Percentiles rank a stretch among this genome's conserved stretches.
phyloP scores from a whole-genome alignment of 2,329 filamentous ascomycete species.

The Amylocarpus encephaloides region DNA sequence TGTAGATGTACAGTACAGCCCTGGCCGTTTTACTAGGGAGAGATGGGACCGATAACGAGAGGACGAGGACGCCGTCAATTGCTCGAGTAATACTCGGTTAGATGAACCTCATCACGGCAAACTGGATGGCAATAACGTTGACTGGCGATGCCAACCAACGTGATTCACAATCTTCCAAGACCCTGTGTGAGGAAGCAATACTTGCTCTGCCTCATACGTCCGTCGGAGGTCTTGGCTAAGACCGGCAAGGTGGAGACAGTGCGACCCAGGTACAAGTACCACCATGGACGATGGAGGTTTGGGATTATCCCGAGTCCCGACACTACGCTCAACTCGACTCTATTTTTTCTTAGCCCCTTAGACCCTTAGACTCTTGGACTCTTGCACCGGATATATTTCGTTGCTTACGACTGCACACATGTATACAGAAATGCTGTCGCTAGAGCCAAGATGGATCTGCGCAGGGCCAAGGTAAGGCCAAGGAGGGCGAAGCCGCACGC shows the following conservation, averaged over 20 bases:
- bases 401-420: neutral
- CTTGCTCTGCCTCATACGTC: conserved; percentile 6
- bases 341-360: too few relatives aligned
- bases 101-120: neutral
- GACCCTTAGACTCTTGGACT: too few relatives aligned
- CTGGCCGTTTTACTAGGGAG: neutral
- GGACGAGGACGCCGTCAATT: neutral
- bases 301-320: too few relatives aligned
- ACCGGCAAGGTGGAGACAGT: neutral
- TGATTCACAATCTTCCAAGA: conserved; percentile 8
- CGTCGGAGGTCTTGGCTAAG: conserved; percentile 6
- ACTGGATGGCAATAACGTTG: neutral
- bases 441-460: conserved; percentile 6
- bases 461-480: conserved; percentile 5
- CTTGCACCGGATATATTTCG: neutral
- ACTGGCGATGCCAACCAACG: neutral
- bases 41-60: too few relatives aligned
- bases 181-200: conserved; percentile 7
- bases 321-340: too few relatives aligned
- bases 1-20: neutral
- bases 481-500: conserved; percentile 7
- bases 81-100: neutral
- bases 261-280: neutral
- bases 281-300: neutral
- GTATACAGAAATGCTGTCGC: neutral